Percentiles rank a stretch among this genome's conserved stretches.
Conservation (phyloP, 2,329 filamentous ascomycete species). For the Diaporthe ilicicola region DNA sequence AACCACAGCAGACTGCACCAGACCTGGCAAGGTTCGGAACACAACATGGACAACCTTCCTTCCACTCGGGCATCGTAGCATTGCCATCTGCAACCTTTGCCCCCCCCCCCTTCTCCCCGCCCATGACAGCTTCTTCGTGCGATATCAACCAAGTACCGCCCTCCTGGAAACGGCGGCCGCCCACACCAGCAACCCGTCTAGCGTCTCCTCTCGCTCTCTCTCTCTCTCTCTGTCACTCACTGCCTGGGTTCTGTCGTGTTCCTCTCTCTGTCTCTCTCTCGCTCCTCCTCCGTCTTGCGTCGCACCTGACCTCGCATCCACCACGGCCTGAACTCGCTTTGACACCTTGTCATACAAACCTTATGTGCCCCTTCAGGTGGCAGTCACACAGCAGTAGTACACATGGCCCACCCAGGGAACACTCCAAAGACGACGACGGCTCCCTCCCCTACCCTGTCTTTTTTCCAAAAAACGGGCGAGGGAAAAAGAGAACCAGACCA, state of each 20-base stretch:
- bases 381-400: constrained; percentile 23
- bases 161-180: constrained; percentile 20
- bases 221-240: background rate
- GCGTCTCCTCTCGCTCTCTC: background rate
- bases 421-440: background rate
- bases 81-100: constrained; percentile 27
- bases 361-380: constrained; percentile 23
- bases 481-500: background rate
- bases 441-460: background rate
- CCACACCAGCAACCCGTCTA: background rate
- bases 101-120: background rate
- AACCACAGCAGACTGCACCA: background rate
- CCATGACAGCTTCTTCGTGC: background rate
- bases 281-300: constrained; percentile 3
- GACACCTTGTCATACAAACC: constrained; percentile 24
- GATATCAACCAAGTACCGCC: constrained; percentile 11
- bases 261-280: background rate
- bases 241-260: too few species aligned
- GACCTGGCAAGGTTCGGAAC: constrained; percentile 4
- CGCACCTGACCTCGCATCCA: constrained; percentile 3
- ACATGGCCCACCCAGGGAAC: background rate
- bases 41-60: constrained; percentile 8
- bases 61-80: constrained; percentile 7
- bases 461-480: too few species aligned
- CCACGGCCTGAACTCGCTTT: constrained; percentile 6